Percentiles rank a stretch among this genome's conserved stretches.
phyloP scores from a whole-genome alignment of 441 rosid genomes.

The Theobroma grandiflorum region DNA sequence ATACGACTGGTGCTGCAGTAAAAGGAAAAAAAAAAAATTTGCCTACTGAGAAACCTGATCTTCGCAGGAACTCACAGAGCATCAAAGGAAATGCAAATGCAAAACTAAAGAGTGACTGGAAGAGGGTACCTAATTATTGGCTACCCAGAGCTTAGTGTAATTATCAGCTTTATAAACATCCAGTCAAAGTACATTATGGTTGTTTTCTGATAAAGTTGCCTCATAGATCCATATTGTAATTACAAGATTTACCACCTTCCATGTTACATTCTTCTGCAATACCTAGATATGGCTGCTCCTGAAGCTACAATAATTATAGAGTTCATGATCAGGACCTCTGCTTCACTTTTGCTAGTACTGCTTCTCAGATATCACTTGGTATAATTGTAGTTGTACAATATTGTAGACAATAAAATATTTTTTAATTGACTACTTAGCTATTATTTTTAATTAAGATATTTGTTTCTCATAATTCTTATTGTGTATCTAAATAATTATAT shows the following conservation, averaged over 20 bases:
- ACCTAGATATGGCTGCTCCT: conserved; percentile 31
- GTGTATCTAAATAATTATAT: conserved; percentile 21
- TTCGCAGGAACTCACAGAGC: conserved; percentile 77
- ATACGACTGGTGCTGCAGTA: neutral
- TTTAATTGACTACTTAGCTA: conserved; percentile 19
- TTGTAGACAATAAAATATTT: conserved; percentile 30
- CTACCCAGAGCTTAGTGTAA: conserved; percentile 19
- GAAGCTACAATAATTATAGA: conserved; percentile 17
- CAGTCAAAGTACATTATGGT: conserved; percentile 7
- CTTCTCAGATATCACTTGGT: conserved; percentile 28
- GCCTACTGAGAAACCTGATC: conserved; percentile 23
- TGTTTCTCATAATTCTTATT: conserved; percentile 12
- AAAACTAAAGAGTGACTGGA: conserved; percentile 45
- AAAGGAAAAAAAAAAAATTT: neutral
- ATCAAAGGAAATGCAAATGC: conserved; percentile 73
- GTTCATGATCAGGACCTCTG: conserved; percentile 28
- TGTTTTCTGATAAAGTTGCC: conserved; percentile 17
- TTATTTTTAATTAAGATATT: conserved; percentile 24
- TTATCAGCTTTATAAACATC: conserved; percentile 23
- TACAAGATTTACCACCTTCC: conserved; percentile 25
- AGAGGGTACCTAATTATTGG: conserved; percentile 24
- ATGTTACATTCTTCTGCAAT: conserved; percentile 24
- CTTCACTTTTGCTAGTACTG: conserved; percentile 24
- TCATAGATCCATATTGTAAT: conserved; percentile 12
- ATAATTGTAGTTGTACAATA: conserved; percentile 36